Percentiles rank a stretch among this genome's conserved stretches.
Conservation (phyloP, 768 basidiomycete species). For the Leccinum uliginosum region DNA sequence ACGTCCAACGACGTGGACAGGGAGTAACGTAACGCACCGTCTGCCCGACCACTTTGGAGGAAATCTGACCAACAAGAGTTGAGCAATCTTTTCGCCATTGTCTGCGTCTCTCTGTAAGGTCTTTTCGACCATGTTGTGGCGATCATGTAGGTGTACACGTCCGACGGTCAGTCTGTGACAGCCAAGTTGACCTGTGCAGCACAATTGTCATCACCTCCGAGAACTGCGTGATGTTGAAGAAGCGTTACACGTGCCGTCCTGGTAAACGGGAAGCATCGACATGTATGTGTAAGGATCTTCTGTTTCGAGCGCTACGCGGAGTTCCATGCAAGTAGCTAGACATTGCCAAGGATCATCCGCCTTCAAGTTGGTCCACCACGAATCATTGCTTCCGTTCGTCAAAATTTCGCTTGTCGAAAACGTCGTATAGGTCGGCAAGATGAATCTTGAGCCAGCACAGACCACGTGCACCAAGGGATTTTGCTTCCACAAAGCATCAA, state of each 20-base stretch:
- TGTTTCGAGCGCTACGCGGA: slow-evolving; percentile 74
- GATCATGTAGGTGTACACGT: slow-evolving; percentile 94
- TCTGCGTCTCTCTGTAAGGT: slow-evolving; percentile 53
- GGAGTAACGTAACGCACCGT: slow-evolving; percentile 51
- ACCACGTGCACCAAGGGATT: slow-evolving; percentile 78
- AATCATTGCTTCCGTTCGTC: slow-evolving; percentile 85
- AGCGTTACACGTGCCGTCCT: slow-evolving; percentile 73
- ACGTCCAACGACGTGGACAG: neutral
- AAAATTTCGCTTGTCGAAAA: slow-evolving; percentile 93
- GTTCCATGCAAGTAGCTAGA: slow-evolving; percentile 87
- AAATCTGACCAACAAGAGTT: slow-evolving; percentile 65
- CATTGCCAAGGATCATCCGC: slow-evolving; percentile 99
- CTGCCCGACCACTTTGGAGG: slow-evolving; percentile 97
- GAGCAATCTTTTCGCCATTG: slow-evolving; percentile 50
- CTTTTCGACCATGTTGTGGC: slow-evolving; percentile 79
- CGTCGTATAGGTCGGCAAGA: slow-evolving; percentile 88
- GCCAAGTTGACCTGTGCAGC: slow-evolving; percentile 35
- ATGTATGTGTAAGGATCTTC: slow-evolving; percentile 52
- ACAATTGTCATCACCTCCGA: no score
- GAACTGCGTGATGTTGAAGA: slow-evolving; percentile 45
- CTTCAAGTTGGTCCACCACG: slow-evolving; percentile 69
- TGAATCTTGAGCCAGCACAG: slow-evolving; percentile 96
- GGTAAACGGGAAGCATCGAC: slow-evolving; percentile 38
- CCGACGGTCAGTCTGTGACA: slow-evolving; percentile 80
- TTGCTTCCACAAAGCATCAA: slow-evolving; percentile 74